Evolutionary conservation across 768 basidiomycete species (phyloP).

Genomic region (Suillus alpinus): DNA sequence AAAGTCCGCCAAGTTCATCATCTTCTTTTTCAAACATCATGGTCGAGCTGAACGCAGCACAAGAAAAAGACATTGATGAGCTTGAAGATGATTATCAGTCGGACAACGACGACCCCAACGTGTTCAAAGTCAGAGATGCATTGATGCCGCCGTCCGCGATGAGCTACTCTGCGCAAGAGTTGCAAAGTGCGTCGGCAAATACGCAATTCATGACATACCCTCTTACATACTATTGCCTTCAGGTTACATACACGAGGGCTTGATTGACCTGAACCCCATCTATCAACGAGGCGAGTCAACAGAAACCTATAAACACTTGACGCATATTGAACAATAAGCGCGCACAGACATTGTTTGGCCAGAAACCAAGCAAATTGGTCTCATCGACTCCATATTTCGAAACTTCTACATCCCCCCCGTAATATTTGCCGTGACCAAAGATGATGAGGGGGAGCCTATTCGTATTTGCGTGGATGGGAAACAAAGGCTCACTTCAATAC

Average conservation of each 20-base stretch:
- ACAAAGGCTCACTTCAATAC: conserved; percentile 47
- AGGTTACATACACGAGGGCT: conserved; percentile 60
- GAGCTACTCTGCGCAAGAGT: conserved; percentile 41
- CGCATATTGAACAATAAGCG: background rate
- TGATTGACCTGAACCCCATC: conserved; percentile 65
- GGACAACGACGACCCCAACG: conserved; percentile 38
- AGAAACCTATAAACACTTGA: background rate
- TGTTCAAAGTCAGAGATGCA: conserved; percentile 43
- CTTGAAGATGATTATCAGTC: conserved; percentile 43
- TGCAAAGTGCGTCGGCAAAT: conserved; percentile 40
- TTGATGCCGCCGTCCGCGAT: conserved; percentile 39
- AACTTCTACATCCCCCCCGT: conserved; percentile 55
- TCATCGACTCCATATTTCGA: conserved; percentile 50
- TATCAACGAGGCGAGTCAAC: conserved; percentile 63
- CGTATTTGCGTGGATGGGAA: conserved; percentile 53
- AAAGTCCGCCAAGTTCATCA: background rate
- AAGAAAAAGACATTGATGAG: conserved; percentile 45
- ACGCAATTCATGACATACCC: background rate
- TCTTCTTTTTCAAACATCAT: conserved; percentile 11
- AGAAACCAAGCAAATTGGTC: conserved; percentile 55
- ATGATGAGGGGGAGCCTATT: conserved; percentile 39
- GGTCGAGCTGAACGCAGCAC: conserved; percentile 13
- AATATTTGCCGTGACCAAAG: conserved; percentile 43
- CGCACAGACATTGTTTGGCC: conserved; percentile 74
- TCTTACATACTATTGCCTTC: background rate